phyloP scores from a whole-genome alignment of 1,284 basidiomycete species.

The Cystobasidiaceae sp. region DNA sequence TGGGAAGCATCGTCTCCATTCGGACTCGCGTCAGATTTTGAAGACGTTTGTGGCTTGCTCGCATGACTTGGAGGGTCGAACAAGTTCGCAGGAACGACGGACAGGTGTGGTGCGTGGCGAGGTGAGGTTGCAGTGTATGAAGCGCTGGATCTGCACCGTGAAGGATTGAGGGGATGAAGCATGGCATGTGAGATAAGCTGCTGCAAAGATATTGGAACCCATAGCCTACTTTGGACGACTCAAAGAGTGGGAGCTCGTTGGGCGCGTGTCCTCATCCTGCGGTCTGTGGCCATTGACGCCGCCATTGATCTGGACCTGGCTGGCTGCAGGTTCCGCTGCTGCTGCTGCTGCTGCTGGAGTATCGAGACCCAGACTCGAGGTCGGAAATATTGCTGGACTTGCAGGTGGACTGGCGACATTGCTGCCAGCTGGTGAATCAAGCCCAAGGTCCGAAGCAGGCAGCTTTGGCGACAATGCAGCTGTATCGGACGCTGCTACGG shows the following conservation, averaged over 20 bases:
- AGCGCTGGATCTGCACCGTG: neutral
- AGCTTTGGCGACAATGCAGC: conserved; percentile 17
- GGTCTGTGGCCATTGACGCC: no score
- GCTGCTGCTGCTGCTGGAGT: neutral
- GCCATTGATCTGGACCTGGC: no score
- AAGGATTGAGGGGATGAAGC: neutral
- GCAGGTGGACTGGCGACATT: conserved; percentile 3
- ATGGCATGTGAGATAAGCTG: neutral
- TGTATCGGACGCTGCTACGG: conserved; percentile 5
- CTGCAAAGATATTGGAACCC: neutral
- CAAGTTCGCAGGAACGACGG: conserved; percentile 23
- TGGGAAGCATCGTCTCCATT: conserved; percentile 28
- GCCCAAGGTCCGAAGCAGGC: neutral
- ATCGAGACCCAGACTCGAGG: no score
- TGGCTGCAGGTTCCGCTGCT: neutral
- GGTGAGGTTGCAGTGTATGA: conserved; percentile 1
- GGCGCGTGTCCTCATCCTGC: neutral
- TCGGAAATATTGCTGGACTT: conserved; percentile 6
- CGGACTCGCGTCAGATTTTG: conserved; percentile 18
- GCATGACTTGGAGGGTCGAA: conserved; percentile 5
- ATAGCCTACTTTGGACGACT: neutral
- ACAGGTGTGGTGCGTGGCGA: conserved; percentile 19
- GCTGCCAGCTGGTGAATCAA: neutral
- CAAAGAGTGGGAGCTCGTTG: neutral
- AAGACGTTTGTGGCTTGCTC: neutral